Base-by-base conservation (phyloP, 2,329 filamentous ascomycete species). In the Emergomyces orientalis region DNA sequence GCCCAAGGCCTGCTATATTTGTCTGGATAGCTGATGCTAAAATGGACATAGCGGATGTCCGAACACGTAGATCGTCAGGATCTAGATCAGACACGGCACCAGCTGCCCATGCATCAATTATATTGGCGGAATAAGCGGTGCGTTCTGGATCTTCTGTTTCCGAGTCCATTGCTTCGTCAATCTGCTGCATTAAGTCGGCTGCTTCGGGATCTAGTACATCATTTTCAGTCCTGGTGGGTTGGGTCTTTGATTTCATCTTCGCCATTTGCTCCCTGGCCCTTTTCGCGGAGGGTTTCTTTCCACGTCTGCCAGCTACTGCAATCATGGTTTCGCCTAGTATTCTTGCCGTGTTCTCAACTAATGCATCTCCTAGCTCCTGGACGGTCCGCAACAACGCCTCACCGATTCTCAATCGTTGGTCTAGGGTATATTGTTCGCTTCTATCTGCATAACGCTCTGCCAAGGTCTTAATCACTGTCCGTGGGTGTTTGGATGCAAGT, bases 1-100 rank as follows among this genome's bases (percentile, higher is more conserved):
- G 65, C 0, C 76, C 76, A 5, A 79, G 67, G 2, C 75, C 77
- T 17, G 69, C 63, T 55, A 78, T 69, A 62, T 77, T 78, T 7
- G 73, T 76, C 56, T 75, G 71, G 1, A 78, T 70, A 0, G 75
- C 76, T 1, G 74, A 75, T 3, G 75, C 75, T 4, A 78, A 71
- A 37, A 79, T 75, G 2, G 77, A 79, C 3, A 79, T 68, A 17
- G 77, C 77, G 1, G 77, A 79, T n/a, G 76, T 71, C 3, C 77
- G 73, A 1, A 73, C 68, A 14, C 77, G 76, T 1, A 79, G 70
- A 62, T 79, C 77, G 61, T 79, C 77, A n/a, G 76, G 76, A 30
- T 76, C 71, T 27, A 71, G 67, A 59, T 78, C 75, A 9, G 69
- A 65, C 0, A 70, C 64, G 3, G 75, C 71, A 22, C 76, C 76